A percentile compares a stretch with the other conserved stretches of the same genome.
phyloP scores from a whole-genome alignment of 805 yeast species.

The Yarrowia phangngaensis region DNA sequence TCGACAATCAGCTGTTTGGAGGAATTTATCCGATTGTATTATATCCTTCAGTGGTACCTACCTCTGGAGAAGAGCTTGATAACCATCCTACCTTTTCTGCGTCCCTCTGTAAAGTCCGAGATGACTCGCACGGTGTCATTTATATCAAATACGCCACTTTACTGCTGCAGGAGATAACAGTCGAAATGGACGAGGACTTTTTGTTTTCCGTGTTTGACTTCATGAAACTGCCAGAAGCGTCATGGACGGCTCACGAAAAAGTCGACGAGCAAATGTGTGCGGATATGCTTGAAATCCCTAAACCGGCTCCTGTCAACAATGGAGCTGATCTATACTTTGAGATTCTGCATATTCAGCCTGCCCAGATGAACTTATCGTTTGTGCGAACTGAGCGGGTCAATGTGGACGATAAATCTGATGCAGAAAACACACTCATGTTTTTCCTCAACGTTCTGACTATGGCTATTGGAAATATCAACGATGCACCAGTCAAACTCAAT shows the following conservation, averaged over 20 bases:
- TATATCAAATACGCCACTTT: constrained; percentile 90
- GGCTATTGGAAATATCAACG: constrained; percentile 96
- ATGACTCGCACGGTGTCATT: constrained; percentile 82
- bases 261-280: constrained; percentile 56
- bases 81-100: constrained; percentile 89
- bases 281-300: constrained; percentile 61
- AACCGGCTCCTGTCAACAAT: constrained; percentile 53
- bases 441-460: constrained; percentile 82
- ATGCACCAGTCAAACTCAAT: constrained; percentile 88
- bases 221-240: constrained; percentile 73
- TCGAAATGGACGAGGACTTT: constrained; percentile 93
- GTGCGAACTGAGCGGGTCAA: constrained; percentile 78
- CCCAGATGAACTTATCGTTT: constrained; percentile 82
- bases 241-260: constrained; percentile 53
- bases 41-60: constrained; percentile 87
- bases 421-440: constrained; percentile 67
- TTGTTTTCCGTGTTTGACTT: constrained; percentile 77
- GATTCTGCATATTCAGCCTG: constrained; percentile 86
- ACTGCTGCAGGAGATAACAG: constrained; percentile 81
- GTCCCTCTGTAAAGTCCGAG: constrained; percentile 77
- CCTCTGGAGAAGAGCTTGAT: constrained; percentile 74
- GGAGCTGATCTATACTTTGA: constrained; percentile 85
- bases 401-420: constrained; percentile 57
- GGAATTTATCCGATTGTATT: constrained; percentile 81
- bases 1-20: constrained; percentile 88